Percentiles rank a stretch among this genome's conserved stretches.
Evolutionary conservation across 2,329 filamentous ascomycete genomes (phyloP).

Genomic region (Phaeoacremonium minimum): DNA sequence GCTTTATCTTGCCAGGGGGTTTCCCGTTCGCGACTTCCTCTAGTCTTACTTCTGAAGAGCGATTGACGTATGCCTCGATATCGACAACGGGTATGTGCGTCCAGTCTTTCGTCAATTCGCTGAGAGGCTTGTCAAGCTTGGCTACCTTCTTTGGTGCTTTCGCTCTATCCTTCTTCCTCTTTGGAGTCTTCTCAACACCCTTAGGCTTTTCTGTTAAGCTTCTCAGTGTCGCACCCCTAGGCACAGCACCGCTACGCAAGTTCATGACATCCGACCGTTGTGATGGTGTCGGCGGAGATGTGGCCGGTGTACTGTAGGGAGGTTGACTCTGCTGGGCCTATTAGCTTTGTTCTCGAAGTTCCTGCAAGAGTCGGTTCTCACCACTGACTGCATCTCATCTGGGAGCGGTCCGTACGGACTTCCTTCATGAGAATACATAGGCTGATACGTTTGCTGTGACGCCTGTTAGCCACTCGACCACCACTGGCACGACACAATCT

Average conservation of each 20-base stretch:
- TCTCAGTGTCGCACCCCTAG: conserved; percentile 20
- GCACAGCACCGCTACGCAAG: conserved; percentile 27
- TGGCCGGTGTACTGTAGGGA: conserved; percentile 46
- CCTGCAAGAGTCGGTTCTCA: conserved; percentile 1
- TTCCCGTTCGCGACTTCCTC: conserved; percentile 67
- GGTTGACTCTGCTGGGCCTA: conserved; percentile 17
- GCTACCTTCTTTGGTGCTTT: conserved; percentile 37
- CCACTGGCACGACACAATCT: no score
- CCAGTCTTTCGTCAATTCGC: conserved; percentile 60
- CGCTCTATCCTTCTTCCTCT: conserved; percentile 31
- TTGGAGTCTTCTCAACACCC: conserved; percentile 34
- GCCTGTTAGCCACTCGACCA: conserved; percentile 5
- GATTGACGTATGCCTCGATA: conserved; percentile 75
- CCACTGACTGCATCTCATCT: conserved; percentile 12
- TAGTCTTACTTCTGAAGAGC: conserved; percentile 61
- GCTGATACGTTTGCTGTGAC: conserved; percentile 11
- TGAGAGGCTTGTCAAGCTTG: conserved; percentile 63
- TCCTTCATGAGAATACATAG: conserved; percentile 12
- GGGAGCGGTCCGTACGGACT: conserved; percentile 19
- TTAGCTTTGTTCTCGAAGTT: conserved; percentile 8
- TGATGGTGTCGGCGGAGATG: conserved; percentile 43
- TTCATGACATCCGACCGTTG: conserved; percentile 27
- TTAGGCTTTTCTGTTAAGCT: conserved; percentile 26
- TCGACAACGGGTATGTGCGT: conserved; percentile 62
- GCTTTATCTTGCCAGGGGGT: conserved; percentile 70